Conservation (phyloP, 176 grass and related monocot genomes). For the Cenchrus purpureus region DNA sequence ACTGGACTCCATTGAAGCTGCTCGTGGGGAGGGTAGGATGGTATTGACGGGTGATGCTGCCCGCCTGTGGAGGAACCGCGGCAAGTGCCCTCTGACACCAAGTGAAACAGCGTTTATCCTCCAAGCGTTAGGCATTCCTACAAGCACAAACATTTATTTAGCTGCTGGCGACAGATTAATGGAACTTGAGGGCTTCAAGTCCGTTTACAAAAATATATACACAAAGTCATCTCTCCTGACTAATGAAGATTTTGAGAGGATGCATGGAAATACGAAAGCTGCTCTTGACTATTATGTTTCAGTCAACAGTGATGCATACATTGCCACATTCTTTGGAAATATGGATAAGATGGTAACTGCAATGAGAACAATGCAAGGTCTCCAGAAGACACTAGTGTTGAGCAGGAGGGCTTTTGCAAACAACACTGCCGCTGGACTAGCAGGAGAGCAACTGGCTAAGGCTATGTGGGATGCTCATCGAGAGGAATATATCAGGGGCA, state of each 20-base stretch:
- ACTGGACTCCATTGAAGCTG: conserved; percentile 73
- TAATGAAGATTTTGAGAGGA: conserved; percentile 76
- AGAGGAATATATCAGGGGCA: conserved; percentile 84
- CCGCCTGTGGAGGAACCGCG: conserved; percentile 74
- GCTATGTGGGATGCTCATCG: conserved; percentile 78
- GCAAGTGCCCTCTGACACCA: conserved; percentile 92
- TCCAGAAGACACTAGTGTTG: conserved; percentile 78
- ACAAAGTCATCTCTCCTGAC: conserved; percentile 75
- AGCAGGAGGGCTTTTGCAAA: conserved; percentile 87
- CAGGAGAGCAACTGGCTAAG: conserved; percentile 67
- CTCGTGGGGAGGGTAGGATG: conserved; percentile 63
- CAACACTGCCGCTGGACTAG: conserved; percentile 56
- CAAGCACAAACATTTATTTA: conserved; percentile 77
- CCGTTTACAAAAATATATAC: conserved; percentile 74
- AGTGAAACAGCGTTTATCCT: conserved; percentile 92
- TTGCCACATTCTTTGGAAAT: conserved; percentile 94
- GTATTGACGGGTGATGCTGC: conserved; percentile 72
- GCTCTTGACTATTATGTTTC: conserved; percentile 97
- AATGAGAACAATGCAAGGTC: conserved; percentile 82
- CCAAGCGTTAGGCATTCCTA: conserved; percentile 69
- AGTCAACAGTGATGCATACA: conserved; percentile 77
- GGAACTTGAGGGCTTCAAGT: conserved; percentile 82
- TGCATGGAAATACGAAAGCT: conserved; percentile 98
- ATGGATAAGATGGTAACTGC: conserved; percentile 99
- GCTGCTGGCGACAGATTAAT: conserved; percentile 89